Base-by-base conservation (phyloP, 345 rosid species). In the Salix exigua region DNA sequence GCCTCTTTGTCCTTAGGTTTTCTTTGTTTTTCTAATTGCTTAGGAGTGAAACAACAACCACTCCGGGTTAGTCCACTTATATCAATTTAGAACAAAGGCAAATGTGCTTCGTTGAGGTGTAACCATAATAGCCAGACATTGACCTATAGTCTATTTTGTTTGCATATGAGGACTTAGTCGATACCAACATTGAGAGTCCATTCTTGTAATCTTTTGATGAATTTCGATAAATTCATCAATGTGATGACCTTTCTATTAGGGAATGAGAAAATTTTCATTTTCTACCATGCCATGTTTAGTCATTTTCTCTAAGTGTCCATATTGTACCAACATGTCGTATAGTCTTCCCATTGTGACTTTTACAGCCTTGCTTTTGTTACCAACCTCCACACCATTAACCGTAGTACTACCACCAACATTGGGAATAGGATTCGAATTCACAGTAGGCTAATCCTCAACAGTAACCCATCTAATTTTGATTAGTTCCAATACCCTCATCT, bases 271-370 rank as follows among this genome's bases (percentile, higher is more conserved):
- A 18, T 18, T 17, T 0, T 50, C 2, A 1, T 1, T 0, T 6
- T 18, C 0, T 0, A 2, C 0, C 0, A 18, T 6, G 58, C 2
- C 0, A 0, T 0, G 1, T 1, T 19, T 0, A 18, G 23, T 0
- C 1, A 21, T 0, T 18, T 2, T 6, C 3, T 0, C 3, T 1
- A 51, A 18, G 2, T 51, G 58, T 51, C 23, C 10, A 6, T 8
- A 51, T 0, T 51, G 10, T 0, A 51, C 23, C 58, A 18, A 6
- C 58, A 18, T 51, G 0, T 0, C 0, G 0, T 19, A 51, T 0
- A 19, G 0, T 0, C 0, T 18, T 0, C n/a, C 1, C 10, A 6
- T 6, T 2, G 23, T 51, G 0, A 51, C 23, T 2, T 1, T 51
- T 0, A 18, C 0, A 16, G 1, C 8, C 58, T 6, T 50, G 0